phyloP scores from a whole-genome alignment of 176 grass and related monocot genomes.

The Puya raimondii region DNA sequence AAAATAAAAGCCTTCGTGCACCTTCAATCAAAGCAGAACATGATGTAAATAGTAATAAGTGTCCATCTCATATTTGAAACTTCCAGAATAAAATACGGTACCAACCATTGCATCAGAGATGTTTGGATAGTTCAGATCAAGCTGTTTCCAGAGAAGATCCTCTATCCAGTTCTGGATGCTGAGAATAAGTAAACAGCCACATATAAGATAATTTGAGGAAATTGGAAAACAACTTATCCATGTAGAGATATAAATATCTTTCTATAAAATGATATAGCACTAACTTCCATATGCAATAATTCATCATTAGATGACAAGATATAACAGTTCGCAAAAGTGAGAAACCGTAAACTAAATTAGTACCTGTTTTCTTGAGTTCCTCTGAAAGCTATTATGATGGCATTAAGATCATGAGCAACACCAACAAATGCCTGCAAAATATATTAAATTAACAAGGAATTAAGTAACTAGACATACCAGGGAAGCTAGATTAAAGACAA shows the following conservation, averaged over 20 bases:
- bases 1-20: conserved; percentile 90
- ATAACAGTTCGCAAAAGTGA: neutral
- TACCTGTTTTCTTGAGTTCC: conserved; percentile 97
- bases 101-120: conserved; percentile 85
- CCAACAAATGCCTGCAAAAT: conserved; percentile 74
- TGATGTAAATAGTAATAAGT: neutral
- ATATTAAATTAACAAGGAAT: conserved; percentile 4
- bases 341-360: neutral
- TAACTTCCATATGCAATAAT: neutral
- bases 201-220: neutral
- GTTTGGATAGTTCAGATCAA: conserved; percentile 86
- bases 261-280: neutral
- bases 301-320: neutral
- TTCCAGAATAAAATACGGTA: neutral
- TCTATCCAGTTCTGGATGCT: conserved; percentile 91
- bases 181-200: conserved; percentile 17
- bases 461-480: conserved; percentile 2
- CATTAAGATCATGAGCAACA: conserved; percentile 73
- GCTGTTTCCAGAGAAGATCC: conserved; percentile 84
- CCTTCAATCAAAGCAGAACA: conserved; percentile 21
- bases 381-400: conserved; percentile 75
- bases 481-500: conserved; percentile 4
- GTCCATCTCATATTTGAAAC: neutral
- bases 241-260: neutral
- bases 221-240: neutral